These are phyloP conservation scores for Neurospora sp. DNA, from an alignment of 495 filamentous ascomycete species.

Conservation along the genomic window DNA sequence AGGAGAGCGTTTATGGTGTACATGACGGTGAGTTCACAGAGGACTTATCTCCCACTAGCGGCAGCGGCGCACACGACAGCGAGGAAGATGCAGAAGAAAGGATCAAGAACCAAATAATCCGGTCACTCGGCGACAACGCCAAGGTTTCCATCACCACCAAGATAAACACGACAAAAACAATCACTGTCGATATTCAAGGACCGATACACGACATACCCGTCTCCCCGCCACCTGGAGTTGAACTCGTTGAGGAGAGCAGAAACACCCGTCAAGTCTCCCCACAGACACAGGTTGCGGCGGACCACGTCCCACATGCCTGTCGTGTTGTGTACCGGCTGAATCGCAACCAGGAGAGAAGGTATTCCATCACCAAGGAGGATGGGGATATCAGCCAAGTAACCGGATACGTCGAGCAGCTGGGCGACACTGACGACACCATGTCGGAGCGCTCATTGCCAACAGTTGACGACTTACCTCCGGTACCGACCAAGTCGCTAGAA, in stretches of 20 bases:
- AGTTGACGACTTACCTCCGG: background rate
- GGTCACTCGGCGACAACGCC: constrained; percentile 35
- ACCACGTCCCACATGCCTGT: background rate
- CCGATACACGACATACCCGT: constrained; percentile 50
- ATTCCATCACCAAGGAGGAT: constrained; percentile 24
- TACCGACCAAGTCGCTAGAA: constrained; percentile 13
- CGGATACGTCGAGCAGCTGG: constrained; percentile 17
- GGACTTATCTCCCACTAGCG: constrained; percentile 9
- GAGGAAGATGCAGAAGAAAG: constrained; percentile 31
- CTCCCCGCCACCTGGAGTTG: constrained; percentile 53
- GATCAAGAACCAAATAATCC: constrained; percentile 36
- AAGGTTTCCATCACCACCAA: constrained; percentile 57
- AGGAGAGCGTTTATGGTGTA: constrained; percentile 25
- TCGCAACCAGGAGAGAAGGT: constrained; percentile 27
- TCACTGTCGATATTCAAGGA: constrained; percentile 63
- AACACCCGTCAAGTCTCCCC: background rate
- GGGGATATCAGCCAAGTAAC: constrained; percentile 21
- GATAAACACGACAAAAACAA: constrained; percentile 53
- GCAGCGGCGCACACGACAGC: constrained; percentile 19
- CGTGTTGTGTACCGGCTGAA: constrained; percentile 21
- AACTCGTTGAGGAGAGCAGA: constrained; percentile 47
- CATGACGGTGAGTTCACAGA: constrained; percentile 34
- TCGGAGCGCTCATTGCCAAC: background rate
- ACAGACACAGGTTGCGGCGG: background rate
- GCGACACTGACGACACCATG: constrained; percentile 5